Base-by-base conservation (phyloP, 208 protist genomes). In the Acanthamoeba lenticulata region DNA sequence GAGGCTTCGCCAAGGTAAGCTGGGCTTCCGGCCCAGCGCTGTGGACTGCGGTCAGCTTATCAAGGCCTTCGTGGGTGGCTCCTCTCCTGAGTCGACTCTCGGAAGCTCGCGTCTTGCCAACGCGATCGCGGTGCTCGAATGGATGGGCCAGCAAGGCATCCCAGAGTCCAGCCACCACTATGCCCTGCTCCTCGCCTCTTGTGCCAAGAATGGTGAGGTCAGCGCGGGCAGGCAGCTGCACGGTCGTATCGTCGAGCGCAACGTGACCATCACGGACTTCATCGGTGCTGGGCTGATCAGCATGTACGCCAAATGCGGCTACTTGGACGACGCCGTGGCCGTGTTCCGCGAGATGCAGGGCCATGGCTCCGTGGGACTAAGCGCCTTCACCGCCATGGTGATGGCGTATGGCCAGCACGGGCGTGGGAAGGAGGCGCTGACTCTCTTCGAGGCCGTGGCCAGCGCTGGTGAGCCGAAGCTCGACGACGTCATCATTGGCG, bases 281-380 rank as follows among this genome's bases (percentile, higher is more conserved):
- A 4, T 90, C 9, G 36, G 0, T 0, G 49, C 81, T n/a, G 6
- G n/a, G 2, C 47, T 90, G 1, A 34, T 90, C 2, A 57, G 49
- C 36, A 90, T 90, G 81, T 90, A 90, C 49, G 47, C 44, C 2
- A 90, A 90, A 34, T 90, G 81, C 11, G 81, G 81, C 5, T 44
- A 24, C 36, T 34, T 90, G 21, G 81, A 90, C 4, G 81, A 90
- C 5, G 81, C 81, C 38, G 19, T 47, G 19, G 27, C 21, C 1
- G 32, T 90, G 27, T 90, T 90, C 49, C 15, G 24, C 6, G 49
- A 90, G 27, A 34, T 34, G 27, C 29, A 4, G 4, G n/a, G 36
- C n/a, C 52, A 60, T 60, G 52, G 21, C 15, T 1, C 21, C 7
- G 7, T 45, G 19, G 29, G 44, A 40, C 15, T 91, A 49, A 91